Evolutionary conservation across 768 basidiomycete genomes (phyloP).

Genomic region (Mycena floridula): DNA sequence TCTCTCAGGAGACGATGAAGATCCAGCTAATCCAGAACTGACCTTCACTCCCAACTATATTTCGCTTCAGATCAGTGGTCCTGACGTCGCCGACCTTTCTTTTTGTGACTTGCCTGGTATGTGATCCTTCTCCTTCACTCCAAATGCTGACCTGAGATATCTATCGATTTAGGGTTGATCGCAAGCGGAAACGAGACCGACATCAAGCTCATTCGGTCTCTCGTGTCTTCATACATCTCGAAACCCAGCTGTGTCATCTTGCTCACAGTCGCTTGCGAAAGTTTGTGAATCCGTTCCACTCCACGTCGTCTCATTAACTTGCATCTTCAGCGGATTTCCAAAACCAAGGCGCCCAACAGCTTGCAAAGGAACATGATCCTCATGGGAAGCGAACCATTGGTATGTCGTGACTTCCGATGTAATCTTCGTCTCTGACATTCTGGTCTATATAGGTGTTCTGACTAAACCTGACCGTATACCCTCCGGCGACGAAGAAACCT

Average conservation of each 20-base stretch:
- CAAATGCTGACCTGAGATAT: too few relatives aligned
- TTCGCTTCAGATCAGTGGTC: conserved; percentile 52
- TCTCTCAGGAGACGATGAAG: conserved; percentile 41
- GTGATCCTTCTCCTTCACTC: conserved; percentile 1
- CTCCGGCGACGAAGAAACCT: conserved; percentile 43
- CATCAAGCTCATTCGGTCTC: conserved; percentile 52
- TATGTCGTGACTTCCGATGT: conserved; percentile 19
- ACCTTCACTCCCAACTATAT: conserved; percentile 33
- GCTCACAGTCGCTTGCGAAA: conserved; percentile 57
- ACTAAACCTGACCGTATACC: conserved; percentile 72
- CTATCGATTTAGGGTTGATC: conserved; percentile 51
- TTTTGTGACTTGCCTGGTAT: conserved; percentile 60
- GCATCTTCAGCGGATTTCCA: conserved; percentile 61
- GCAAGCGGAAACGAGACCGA: conserved; percentile 46
- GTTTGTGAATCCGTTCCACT: conserved; percentile 26
- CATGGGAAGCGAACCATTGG: conserved; percentile 67
- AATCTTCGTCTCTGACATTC: not conserved
- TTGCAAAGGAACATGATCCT: conserved; percentile 56
- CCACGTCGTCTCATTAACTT: not conserved
- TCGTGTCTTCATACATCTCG: conserved; percentile 55
- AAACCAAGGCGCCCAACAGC: conserved; percentile 68
- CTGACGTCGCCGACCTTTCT: conserved; percentile 54
- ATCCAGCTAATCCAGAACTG: conserved; percentile 10
- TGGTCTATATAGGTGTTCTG: conserved; percentile 45
- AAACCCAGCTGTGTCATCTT: conserved; percentile 60